Evolutionary conservation across 495 filamentous ascomycete species (phyloP), one percentile per base, ranked within the genome.

Genomic region (Margaritispora aquatica): DNA sequence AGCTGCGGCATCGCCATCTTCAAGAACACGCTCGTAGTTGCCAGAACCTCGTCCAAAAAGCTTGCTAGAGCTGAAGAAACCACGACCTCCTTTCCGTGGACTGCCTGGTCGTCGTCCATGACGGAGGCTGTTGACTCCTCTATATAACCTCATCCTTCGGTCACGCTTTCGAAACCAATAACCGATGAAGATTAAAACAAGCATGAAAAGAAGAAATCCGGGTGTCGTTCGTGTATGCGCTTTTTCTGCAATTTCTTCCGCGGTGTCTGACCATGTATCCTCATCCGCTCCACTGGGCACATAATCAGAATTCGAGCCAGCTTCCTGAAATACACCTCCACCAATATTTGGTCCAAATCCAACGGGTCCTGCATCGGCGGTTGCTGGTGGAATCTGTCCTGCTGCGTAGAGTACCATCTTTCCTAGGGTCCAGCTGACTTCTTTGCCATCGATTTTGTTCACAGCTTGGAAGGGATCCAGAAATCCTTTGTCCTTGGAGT

Each of bases 391-490:
- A 17, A 97, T 79, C 70, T 97, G 90, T 5, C 89, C 92, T 7
- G 94, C 85, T 0, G 93, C 94, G 64, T 97, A 99, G 21, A 99
- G 82, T n/a, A 97, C 85, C 78, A 97, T 97, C 72, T 96, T 96
- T 2, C 94, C 94, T 0, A 99, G 75, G 0, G 94, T 97, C 94
- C 94, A 99, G 74, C 89, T 95, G n/a, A 99, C 89, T 74, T 99
- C 94, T 15, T 89, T 88, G 38, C 83, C 88, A 62, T 89, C 82
- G 61, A 99, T 92, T 74, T 96, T 96, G 71, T 97, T 84, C 23
- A 97, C 89, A 0, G 94, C 84, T 70, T 96, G 88, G 73, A 99
- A 99, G 0, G 95, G 82, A 63, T 92, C 87, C 2, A 94, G 70
- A 64, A 88, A 96, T 1, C 90, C 92, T 69, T 89, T 90, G 34